Evolutionary conservation across 345 rosid species (phyloP).

Genomic region (Crucihimalaya himalaica): DNA sequence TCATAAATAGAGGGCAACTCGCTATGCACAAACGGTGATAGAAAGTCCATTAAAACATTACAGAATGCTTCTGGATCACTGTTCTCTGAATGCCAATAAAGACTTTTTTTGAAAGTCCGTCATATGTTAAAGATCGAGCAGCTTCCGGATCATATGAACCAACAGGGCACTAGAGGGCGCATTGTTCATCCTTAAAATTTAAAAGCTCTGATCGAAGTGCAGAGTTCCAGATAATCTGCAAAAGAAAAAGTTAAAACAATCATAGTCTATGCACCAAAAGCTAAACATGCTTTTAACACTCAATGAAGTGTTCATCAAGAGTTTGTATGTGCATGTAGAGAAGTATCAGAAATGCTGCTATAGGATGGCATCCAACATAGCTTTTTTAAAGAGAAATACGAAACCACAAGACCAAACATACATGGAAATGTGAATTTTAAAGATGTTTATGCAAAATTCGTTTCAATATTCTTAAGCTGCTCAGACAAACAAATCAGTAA

Average conservation of each 20-base stretch:
- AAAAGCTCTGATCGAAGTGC: conserved; percentile 86
- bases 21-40: conserved; percentile 65
- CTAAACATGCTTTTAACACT: conserved; percentile 23
- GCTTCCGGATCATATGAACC: conserved; percentile 89
- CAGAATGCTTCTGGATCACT: conserved; percentile 96
- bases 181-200: conserved; percentile 91
- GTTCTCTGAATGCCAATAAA: conserved; percentile 87
- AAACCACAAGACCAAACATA: conserved; percentile 9
- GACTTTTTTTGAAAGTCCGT: conserved; percentile 85
- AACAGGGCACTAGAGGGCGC: conserved; percentile 79
- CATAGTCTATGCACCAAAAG: conserved; percentile 20
- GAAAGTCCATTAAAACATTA: conserved; percentile 80
- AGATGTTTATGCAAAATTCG: conserved; percentile 14
- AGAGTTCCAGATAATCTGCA: conserved; percentile 97
- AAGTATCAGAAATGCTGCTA: conserved; percentile 6
- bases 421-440: conserved; percentile 11
- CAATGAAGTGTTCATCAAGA: conserved; percentile 12
- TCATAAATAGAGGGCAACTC: conserved; percentile 47
- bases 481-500: too few relatives aligned
- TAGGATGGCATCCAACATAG: conserved; percentile 21
- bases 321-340: conserved; percentile 7
- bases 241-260: conserved; percentile 32
- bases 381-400: not conserved
- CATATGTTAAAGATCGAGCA: conserved; percentile 70
- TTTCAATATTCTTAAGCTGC: conserved; percentile 22